Percentiles rank a stretch among this genome's conserved stretches.
phyloP scores from a whole-genome alignment of 192 early-diverging fungal genomes.

The Coemansia brasiliensis region DNA sequence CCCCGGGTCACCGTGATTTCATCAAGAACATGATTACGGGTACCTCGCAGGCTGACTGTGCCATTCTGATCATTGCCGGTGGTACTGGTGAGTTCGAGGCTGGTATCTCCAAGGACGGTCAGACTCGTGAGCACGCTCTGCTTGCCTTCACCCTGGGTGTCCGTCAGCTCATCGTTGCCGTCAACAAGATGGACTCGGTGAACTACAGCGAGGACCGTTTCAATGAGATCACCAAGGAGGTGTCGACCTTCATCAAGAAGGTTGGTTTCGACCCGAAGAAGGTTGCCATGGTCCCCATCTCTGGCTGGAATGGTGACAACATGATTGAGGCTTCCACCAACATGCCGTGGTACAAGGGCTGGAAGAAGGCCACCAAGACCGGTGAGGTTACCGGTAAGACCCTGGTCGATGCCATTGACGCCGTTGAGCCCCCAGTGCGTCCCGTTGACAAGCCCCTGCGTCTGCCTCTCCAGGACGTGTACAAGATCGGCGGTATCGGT shows the following conservation, averaged over 20 bases:
- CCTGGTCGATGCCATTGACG: conserved; percentile 92
- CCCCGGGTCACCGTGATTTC: conserved; percentile 99
- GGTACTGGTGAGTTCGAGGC: conserved; percentile 92
- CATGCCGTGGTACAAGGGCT: conserved; percentile 98
- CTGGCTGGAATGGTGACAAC: conserved; percentile 98
- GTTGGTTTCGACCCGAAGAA: conserved; percentile 91
- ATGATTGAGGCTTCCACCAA: conserved; percentile 90
- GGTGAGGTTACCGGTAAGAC: conserved; percentile 72
- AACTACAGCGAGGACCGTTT: conserved; percentile 93
- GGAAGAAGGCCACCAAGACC: conserved; percentile 86
- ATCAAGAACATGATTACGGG: conserved; percentile 99
- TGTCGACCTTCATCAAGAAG: conserved; percentile 95
- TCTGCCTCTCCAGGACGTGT: conserved; percentile 96
- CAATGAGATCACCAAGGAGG: conserved; percentile 95
- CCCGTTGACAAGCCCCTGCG: conserved; percentile 93
- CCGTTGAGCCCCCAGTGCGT: conserved; percentile 88
- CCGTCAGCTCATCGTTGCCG: conserved; percentile 95
- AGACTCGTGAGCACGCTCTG: conserved; percentile 99
- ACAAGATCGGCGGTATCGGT: conserved; percentile 98
- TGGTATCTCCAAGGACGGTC: conserved; percentile 99
- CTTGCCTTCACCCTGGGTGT: conserved; percentile 98
- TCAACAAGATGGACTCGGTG: conserved; percentile 99
- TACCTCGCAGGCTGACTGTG: conserved; percentile 97
- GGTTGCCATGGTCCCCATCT: conserved; percentile 96
- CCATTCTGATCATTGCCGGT: conserved; percentile 92